Evolutionary conservation across 495 filamentous ascomycete species (phyloP), one percentile per base, ranked within the genome.

Genomic region (Xylaria sp.): DNA sequence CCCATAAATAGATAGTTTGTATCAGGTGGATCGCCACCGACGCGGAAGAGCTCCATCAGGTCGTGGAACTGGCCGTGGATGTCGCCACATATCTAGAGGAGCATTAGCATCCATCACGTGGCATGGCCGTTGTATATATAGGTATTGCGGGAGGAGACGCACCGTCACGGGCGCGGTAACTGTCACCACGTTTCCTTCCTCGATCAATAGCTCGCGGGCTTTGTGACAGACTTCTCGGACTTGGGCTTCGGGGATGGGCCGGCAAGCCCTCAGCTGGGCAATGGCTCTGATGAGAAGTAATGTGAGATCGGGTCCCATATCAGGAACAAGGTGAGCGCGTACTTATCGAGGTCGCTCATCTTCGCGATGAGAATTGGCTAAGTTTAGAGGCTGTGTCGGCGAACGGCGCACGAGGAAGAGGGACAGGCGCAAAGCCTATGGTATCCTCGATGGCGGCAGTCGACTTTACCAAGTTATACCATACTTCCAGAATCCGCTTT

Each of bases 11-110:
- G 89, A 80, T 99, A 99, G 79, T 98, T 97, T 26, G 96, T 99
- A 75, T 99, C 96, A 21, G 96, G 96, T 2, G 96, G 93, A 76
- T 97, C 93, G 44, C 96, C 96, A 67, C 96, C 96, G 17, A 98
- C 94, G 59, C 94, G 90, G 80, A 99, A 99, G 21, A 99, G 88
- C 82, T 99, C 96, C 96, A 99, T 99, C 75, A 99, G 79, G 77
- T 99, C 96, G 80, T 99, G 96, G 77, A 99, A 99, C 79, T 99
- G 96, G 71, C 96, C 96, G 76, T 99, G 95, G 72, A 99, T 99
- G 77, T 99, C 96, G 63, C 96, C 96, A 79, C 96, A 99, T 88
- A 99, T 98, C 90, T 90, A 57, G 21, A 58, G 48, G 64, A 58
- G 8, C 62, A 61, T 75, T 26, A 77, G 46, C 33, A 68, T 21